Conservation (phyloP, 1,284 basidiomycete species). For the Rhodotorula sp. region DNA sequence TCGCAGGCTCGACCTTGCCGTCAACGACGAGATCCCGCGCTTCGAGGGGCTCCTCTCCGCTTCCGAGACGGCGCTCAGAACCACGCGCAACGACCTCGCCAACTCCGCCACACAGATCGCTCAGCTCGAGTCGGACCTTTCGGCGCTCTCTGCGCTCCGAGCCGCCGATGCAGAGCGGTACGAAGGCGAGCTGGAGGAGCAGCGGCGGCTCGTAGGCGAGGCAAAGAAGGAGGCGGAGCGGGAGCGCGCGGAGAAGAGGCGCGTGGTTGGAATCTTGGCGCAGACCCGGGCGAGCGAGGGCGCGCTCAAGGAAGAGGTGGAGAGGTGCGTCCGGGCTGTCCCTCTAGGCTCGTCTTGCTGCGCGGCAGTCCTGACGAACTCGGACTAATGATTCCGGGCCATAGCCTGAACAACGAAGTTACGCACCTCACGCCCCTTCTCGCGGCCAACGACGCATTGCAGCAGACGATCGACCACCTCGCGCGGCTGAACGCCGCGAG, state of each 20-base stretch:
- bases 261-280: conserved; percentile 22
- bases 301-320: conserved; percentile 26
- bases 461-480: conserved; percentile 33
- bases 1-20: conserved; percentile 24
- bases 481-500: conserved; percentile 25
- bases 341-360: background rate
- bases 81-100: background rate
- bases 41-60: conserved; percentile 14
- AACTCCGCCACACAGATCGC: background rate
- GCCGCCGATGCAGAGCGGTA: conserved; percentile 13
- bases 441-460: conserved; percentile 1
- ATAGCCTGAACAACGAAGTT: conserved; percentile 14
- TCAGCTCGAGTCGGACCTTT: conserved; percentile 5
- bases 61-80: background rate
- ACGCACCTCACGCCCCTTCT: conserved; percentile 9
- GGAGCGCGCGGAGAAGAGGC: conserved; percentile 20
- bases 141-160: conserved; percentile 11
- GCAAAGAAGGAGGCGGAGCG: conserved; percentile 20
- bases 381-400: too few relatives aligned
- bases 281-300: conserved; percentile 30
- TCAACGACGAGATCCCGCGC: conserved; percentile 28
- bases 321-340: conserved; percentile 8
- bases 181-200: conserved; percentile 34
- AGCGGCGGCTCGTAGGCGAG: conserved; percentile 1
- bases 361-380: background rate